phyloP scores from a whole-genome alignment of 129 eudicot species.

The Calendula officinalis region DNA sequence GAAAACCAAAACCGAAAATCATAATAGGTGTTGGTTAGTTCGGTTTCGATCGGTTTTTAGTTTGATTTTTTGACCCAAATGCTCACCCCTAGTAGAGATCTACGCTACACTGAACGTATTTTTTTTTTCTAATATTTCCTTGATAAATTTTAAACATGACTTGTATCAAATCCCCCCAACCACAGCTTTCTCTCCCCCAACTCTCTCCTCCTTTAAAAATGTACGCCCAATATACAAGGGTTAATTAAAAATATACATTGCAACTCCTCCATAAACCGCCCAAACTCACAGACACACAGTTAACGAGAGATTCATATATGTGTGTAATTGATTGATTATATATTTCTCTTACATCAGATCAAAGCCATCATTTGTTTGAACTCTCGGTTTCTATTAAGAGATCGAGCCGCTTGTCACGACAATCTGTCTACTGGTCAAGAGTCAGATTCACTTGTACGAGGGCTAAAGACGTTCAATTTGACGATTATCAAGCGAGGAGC shows the following conservation, averaged over 20 bases:
- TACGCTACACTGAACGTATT: no score
- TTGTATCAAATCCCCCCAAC: constrained; percentile 21
- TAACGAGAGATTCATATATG: constrained; percentile 23
- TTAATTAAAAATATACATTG: constrained; percentile 17
- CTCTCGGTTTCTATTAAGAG: constrained; percentile 10
- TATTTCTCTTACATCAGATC: constrained; percentile 19
- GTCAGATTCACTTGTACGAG: constrained; percentile 15
- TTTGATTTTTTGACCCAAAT: no score
- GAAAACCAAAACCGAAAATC: no score
- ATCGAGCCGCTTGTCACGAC: constrained; percentile 6
- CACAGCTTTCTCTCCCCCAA: constrained; percentile 27
- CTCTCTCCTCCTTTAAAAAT: constrained; percentile 8
- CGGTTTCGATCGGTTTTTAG: no score
- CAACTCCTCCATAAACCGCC: constrained; percentile 37
- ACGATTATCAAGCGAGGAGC: neutral
- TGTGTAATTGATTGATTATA: constrained; percentile 19
- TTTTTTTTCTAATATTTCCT: no score
- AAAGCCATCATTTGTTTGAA: constrained; percentile 1
- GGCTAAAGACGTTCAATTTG: constrained; percentile 2
- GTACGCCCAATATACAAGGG: constrained; percentile 2
- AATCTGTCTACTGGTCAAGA: neutral
- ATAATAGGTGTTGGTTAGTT: no score
- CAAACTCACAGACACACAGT: constrained; percentile 42
- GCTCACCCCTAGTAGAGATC: no score
- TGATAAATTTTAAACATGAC: neutral